phyloP scores from a whole-genome alignment of 345 rosid species.

The Arabis alpina region DNA sequence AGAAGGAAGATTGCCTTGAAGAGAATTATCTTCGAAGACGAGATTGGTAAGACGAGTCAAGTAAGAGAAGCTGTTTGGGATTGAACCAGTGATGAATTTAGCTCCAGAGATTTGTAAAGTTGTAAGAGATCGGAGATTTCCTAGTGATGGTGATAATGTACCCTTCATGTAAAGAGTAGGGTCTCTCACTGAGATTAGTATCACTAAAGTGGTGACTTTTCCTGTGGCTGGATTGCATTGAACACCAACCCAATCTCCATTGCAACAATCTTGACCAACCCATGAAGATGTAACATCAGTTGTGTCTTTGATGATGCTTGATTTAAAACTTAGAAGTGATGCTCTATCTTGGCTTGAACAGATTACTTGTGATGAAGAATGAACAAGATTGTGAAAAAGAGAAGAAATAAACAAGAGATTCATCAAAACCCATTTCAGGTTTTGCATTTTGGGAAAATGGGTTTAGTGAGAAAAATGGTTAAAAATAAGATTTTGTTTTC shows the following conservation, averaged over 20 bases:
- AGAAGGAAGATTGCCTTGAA: constrained; percentile 70
- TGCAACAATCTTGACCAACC: constrained; percentile 76
- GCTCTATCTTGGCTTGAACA: constrained; percentile 71
- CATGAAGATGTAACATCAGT: constrained; percentile 70
- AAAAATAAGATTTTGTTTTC: constrained; percentile 31
- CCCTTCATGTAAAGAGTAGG: constrained; percentile 72
- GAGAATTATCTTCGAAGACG: constrained; percentile 75
- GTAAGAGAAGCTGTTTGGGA: constrained; percentile 65
- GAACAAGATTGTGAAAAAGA: constrained; percentile 38
- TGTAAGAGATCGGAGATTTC: constrained; percentile 59
- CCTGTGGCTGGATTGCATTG: constrained; percentile 71
- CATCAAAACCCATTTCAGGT: constrained; percentile 56
- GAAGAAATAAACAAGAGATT: constrained; percentile 49
- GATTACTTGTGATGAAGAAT: constrained; percentile 41
- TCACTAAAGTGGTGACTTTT: constrained; percentile 60
- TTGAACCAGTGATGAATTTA: constrained; percentile 74
- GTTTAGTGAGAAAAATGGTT: constrained; percentile 49
- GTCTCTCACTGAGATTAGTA: constrained; percentile 58
- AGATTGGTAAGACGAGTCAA: constrained; percentile 57
- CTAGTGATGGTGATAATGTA: constrained; percentile 71
- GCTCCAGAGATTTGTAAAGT: constrained; percentile 64
- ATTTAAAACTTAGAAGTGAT: constrained; percentile 79
- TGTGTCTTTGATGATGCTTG: constrained; percentile 70
- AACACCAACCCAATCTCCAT: constrained; percentile 94
- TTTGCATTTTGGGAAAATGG: constrained; percentile 71